These are phyloP conservation scores for Moelleriella libera DNA, from an alignment of 2,329 filamentous ascomycete genomes.

Conservation along the genomic window DNA sequence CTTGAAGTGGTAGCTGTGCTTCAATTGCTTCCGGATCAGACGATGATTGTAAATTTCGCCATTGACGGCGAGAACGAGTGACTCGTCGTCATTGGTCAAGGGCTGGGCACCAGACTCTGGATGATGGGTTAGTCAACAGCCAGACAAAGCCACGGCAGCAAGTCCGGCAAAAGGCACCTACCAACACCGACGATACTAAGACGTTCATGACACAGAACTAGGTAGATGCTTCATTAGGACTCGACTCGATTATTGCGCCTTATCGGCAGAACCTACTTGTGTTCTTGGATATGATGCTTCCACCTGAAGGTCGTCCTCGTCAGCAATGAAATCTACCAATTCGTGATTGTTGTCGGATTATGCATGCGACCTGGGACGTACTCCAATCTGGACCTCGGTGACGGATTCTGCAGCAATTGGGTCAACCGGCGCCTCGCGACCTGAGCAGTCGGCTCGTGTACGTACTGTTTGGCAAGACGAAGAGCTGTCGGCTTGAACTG, in stretches of 20 bases:
- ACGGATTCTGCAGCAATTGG: constrained; percentile 49
- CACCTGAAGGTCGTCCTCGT: constrained; percentile 39
- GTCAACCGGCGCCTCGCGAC: constrained; percentile 4
- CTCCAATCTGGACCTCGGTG: constrained; percentile 98
- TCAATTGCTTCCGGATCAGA: constrained; percentile 75
- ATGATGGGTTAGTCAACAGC: constrained; percentile 7
- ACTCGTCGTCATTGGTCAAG: constrained; percentile 79
- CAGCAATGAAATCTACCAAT: background rate
- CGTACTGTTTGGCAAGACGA: constrained; percentile 86
- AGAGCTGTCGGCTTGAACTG: constrained; percentile 94
- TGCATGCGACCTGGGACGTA: constrained; percentile 34
- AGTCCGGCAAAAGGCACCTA: constrained; percentile 28
- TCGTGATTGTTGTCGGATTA: background rate
- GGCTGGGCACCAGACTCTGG: constrained; percentile 90
- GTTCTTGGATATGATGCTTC: constrained; percentile 77
- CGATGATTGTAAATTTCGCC: constrained; percentile 99
- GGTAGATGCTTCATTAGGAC: constrained; percentile 4
- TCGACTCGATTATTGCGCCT: background rate
- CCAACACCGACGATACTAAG: constrained; percentile 94
- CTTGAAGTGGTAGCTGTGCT: constrained; percentile 87
- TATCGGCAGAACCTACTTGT: constrained; percentile 54
- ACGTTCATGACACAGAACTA: constrained; percentile 92
- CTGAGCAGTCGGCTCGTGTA: constrained; percentile 9
- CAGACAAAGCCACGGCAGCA: background rate
- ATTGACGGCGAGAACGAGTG: constrained; percentile 88